Conservation (phyloP, 257 asterid species). For the Nicotiana noctiflora region DNA sequence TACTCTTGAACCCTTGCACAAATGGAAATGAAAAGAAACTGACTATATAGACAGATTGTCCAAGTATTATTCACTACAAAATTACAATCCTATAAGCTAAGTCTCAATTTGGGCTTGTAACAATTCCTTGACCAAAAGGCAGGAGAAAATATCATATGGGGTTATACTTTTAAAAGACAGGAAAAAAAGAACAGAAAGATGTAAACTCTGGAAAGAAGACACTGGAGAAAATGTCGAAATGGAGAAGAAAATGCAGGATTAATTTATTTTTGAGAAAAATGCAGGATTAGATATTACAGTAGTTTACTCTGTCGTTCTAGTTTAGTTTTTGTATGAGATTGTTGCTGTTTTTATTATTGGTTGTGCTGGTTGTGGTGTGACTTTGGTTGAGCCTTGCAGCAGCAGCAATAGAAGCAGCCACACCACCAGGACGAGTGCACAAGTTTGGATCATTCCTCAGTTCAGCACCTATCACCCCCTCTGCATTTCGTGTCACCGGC, state of each 20-base stretch:
- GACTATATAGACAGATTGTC: background rate
- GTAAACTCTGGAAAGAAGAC: too few relatives aligned
- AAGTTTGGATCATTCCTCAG: conserved; percentile 86
- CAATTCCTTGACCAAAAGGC: background rate
- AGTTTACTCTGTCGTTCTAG: background rate
- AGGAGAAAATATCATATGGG: background rate
- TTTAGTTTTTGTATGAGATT: background rate
- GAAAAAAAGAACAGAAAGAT: background rate
- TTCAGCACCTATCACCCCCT: conserved; percentile 97
- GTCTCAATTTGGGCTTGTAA: background rate
- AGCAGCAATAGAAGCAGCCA: conserved; percentile 86
- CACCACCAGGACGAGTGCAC: conserved; percentile 92
- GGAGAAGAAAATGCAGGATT: background rate
- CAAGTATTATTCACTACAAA: conserved; percentile 1
- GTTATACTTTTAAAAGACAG: background rate
- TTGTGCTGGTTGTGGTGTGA: conserved; percentile 2
- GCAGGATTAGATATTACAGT: background rate
- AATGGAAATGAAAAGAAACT: background rate
- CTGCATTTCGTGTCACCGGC: conserved; percentile 86
- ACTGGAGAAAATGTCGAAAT: background rate
- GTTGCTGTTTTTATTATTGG: background rate
- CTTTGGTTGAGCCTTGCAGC: conserved; percentile 91
- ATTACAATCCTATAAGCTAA: background rate
- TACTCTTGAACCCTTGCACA: background rate
- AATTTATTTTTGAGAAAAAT: too few relatives aligned